A percentile compares a stretch with the other conserved stretches of the same genome.
These are phyloP conservation scores for Metahyphopichia silvanorum DNA, from an alignment of 805 yeast species.

Conservation along the genomic window DNA sequence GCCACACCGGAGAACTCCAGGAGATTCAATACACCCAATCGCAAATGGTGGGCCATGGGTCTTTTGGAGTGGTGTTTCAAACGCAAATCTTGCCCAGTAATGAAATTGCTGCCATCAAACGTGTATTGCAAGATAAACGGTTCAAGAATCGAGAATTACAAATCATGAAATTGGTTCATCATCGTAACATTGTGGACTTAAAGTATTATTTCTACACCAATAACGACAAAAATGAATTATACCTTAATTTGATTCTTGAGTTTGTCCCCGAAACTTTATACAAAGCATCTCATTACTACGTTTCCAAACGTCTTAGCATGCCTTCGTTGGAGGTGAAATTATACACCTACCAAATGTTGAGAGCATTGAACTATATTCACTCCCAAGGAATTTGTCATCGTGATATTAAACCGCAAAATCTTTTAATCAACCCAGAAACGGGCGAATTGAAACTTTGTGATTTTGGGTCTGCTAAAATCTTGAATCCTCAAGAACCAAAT, in stretches of 20 bases:
- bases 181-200: slow-evolving; percentile 83
- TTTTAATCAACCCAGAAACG: slow-evolving; percentile 78
- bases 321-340: slow-evolving; percentile 86
- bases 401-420: slow-evolving; percentile 88
- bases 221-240: slow-evolving; percentile 72
- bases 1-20: slow-evolving; percentile 60
- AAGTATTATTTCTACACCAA: slow-evolving; percentile 81
- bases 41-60: slow-evolving; percentile 96
- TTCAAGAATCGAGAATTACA: slow-evolving; percentile 94
- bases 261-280: slow-evolving; percentile 95
- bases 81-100: slow-evolving; percentile 72
- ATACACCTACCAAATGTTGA: slow-evolving; percentile 71
- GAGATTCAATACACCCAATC: slow-evolving; percentile 75
- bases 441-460: slow-evolving; percentile 92
- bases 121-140: slow-evolving; percentile 93
- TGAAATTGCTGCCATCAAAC: slow-evolving; percentile 85
- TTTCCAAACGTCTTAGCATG: slow-evolving; percentile 72
- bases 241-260: slow-evolving; percentile 85
- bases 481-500: slow-evolving; percentile 88
- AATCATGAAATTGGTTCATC: slow-evolving; percentile 87
- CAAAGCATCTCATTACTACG: slow-evolving; percentile 82
- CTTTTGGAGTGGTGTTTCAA: slow-evolving; percentile 98
- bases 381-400: slow-evolving; percentile 83
- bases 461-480: slow-evolving; percentile 91
- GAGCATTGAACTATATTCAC: slow-evolving; percentile 80